A percentile compares a stretch with the other conserved stretches of the same genome.
Conservation (phyloP, 495 filamentous ascomycete genomes). For the Tuber aestivum region DNA sequence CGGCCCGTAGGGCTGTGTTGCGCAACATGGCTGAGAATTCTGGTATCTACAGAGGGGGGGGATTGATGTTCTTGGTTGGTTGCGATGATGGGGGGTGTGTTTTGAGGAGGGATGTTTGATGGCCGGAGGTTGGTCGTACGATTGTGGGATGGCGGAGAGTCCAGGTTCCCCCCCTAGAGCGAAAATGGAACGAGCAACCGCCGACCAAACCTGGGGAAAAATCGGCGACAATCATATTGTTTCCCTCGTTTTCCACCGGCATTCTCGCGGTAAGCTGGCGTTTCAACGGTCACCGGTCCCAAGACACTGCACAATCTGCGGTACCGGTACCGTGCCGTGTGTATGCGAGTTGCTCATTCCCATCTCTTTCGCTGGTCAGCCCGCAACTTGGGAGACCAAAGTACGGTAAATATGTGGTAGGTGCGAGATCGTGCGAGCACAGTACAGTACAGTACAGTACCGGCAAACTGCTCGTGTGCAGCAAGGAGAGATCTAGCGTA, state of each 20-base stretch:
- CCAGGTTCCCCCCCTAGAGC: not conserved
- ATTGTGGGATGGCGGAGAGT: constrained; percentile 18
- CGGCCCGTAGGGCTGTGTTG: constrained; percentile 34
- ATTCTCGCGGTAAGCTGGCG: not conserved
- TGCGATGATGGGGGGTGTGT: constrained; percentile 15
- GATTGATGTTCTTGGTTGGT: constrained; percentile 15
- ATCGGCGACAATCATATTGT: not conserved
- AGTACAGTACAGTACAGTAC: not conserved
- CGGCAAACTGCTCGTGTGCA: not conserved
- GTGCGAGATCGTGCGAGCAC: no score
- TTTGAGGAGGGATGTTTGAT: constrained; percentile 21
- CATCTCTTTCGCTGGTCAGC: not conserved
- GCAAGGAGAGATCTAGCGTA: not conserved
- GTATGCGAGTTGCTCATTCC: not conserved
- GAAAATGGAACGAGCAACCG: not conserved
- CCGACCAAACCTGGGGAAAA: not conserved
- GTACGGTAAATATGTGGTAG: not conserved
- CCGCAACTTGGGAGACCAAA: not conserved
- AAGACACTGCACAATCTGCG: not conserved
- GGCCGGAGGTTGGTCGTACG: constrained; percentile 27
- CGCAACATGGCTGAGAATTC: constrained; percentile 31
- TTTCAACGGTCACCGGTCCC: not conserved
- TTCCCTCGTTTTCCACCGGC: not conserved
- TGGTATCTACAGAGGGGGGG: constrained; percentile 35
- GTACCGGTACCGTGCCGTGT: not conserved